Base-by-base conservation (phyloP, 2,329 filamentous ascomycete species). In the Sporothrix brunneoviolacea region DNA sequence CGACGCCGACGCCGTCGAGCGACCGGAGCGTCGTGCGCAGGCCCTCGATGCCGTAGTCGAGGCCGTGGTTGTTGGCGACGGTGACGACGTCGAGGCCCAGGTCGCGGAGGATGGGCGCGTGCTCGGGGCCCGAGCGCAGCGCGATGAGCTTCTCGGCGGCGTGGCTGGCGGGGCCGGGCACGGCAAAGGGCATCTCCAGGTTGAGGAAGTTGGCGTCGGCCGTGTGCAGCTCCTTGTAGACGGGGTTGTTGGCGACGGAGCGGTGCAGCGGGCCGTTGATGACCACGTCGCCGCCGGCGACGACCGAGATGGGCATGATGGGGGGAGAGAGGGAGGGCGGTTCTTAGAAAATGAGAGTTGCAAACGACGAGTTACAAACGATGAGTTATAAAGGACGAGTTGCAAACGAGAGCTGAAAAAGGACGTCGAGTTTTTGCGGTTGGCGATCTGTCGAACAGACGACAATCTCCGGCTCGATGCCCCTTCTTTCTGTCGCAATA, bases 21-120 rank as follows among this genome's bases (percentile, higher is more conserved):
- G 42, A 16, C 6, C 21, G 8, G 3, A 45, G 19, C 4, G 42
- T 45, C 13, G 42, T 24, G 16, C 42, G 28, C 12, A 45, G 18
- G 10, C 42, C 42, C 16, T 30, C 42, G 2, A 45, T 15, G 7
- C 42, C 42, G 24, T 35, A 45, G 42, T 45, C 42, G 28, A 45
- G 33, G 42, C 42, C 42, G 42, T 45, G 42, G 30, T 45, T 45
- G 30, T 45, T 45, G 30, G 42, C 42, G 5, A 47, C 44, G 15
- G 22, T 37, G 13, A 47, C 44, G 21, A 47, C 33, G 16, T 47
- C 44, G 19, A 47, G 15, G 9, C 32, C 42, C 8, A 36, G 13
- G 10, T 45, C 42, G 12, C 15, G 15, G 16, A 45, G 32, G 3
- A 45, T 30, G 8, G 42, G n/a, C n/a, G n/a, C n/a, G n/a, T n/a